Evolutionary conservation across 495 filamentous ascomycete species (phyloP), one percentile per base, ranked within the genome.

Genomic region (Talaromyces thailandensis): DNA sequence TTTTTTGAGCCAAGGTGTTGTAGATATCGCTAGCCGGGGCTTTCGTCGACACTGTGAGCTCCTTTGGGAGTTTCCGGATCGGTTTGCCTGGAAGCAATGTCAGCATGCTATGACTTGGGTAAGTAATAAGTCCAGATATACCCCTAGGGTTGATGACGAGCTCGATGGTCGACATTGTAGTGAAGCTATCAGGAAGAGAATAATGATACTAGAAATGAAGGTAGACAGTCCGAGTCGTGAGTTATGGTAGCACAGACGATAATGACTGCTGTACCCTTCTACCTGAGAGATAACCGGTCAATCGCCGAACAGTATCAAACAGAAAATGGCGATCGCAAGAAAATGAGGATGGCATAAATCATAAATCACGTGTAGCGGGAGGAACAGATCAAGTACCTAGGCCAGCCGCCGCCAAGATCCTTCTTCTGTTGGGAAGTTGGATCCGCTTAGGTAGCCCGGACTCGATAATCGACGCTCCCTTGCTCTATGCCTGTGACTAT

Each of bases 41-140:
- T 67, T 81, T 78, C 63, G 78, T 71, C 24, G 84, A 70, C 55
- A 93, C 73, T 55, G 82, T 80, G 67, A 92, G 71, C 58, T 84
- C 78, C 62, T 85, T 76, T 3, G 91, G 91, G 9, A 96, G 86
- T 57, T 81, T 85, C 67, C 81, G 84, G 67, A 94, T 86, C 56
- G 86, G 83, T 70, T 86, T 85, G 29, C 81, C 81, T 83, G 57
- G 51, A 14, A 55, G 4, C 16, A n/a, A 6, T 28, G 51, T 55
- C 12, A 55, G 51, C 6, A 53, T 14, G n/a, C 25, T 53, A 12
- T 53, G 16, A 53, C 14, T 23, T 0, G 50, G 12, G 40, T 12
- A 21, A 12, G 3, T 16, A 21, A 53, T 2, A 24, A 24, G 23
- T 9, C 23, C 26, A 55, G 23, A 40, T 73, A 65, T 73, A 79